phyloP scores from a whole-genome alignment of 345 rosid genomes.

The Arabidopsis thaliana region TAIR10.1 NC_003076.8:20954501-20955000 shows the following conservation, averaged over 20 bases:
- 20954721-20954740: not conserved
- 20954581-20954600: not conserved
- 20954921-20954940: not conserved
- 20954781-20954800: not conserved
- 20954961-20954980: not conserved
- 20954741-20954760: too few species aligned
- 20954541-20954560: not conserved
- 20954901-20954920: not conserved
- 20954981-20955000: not conserved
- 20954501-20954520: not conserved
- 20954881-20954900: not conserved
- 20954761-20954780: not conserved
- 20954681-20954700: not conserved
- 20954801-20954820: not conserved
- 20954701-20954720: not conserved
- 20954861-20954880: conserved; percentile 6
- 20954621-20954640: not conserved
- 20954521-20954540: not conserved
- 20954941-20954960: not conserved
- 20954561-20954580: not conserved
- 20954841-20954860: not conserved
- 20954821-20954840: conserved; percentile 5
- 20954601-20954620: not conserved
- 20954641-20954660: not conserved
- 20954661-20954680: not conserved